Conservation (phyloP, 371 early-diverging fungal genomes). For the Mortierella sp. region DNA sequence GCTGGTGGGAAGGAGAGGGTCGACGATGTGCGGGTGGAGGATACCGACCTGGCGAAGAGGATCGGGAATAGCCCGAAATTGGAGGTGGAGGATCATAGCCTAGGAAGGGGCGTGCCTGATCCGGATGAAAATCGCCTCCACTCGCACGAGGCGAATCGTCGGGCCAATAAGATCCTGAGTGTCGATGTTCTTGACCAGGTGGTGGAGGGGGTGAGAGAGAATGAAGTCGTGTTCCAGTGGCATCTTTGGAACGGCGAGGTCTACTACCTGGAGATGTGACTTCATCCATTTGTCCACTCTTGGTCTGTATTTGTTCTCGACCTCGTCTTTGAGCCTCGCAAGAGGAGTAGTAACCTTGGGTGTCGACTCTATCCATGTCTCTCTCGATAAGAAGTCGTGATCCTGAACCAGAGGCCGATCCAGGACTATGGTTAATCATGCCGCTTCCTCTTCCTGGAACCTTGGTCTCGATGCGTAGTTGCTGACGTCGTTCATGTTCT, state of each 20-base stretch:
- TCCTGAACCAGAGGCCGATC: too few species aligned
- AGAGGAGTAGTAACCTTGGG: too few species aligned
- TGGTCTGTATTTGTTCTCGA: slow-evolving; percentile 11
- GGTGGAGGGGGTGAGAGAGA: slow-evolving; percentile 40
- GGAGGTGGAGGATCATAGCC: slow-evolving; percentile 33
- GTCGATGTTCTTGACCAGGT: slow-evolving; percentile 25
- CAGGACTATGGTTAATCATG: not conserved
- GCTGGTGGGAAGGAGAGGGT: not conserved
- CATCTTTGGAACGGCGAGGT: not conserved
- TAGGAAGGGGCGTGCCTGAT: slow-evolving; percentile 36
- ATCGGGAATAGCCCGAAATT: slow-evolving; percentile 4
- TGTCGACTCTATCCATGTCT: too few species aligned
- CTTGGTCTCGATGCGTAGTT: slow-evolving; percentile 4
- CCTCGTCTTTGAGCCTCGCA: slow-evolving; percentile 15
- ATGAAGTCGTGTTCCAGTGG: slow-evolving; percentile 14
- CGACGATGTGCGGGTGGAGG: not conserved
- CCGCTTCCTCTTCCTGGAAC: not conserved
- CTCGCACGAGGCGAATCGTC: slow-evolving; percentile 4
- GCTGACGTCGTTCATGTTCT: slow-evolving; percentile 16
- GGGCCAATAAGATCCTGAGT: slow-evolving; percentile 22
- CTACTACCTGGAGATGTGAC: too few species aligned
- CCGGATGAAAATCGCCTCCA: slow-evolving; percentile 8
- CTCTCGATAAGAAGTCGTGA: too few species aligned
- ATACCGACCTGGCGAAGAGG: slow-evolving; percentile 8
- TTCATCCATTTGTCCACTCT: slow-evolving; percentile 10